Evolutionary conservation across 2,329 filamentous ascomycete species (phyloP), one percentile per base, ranked within the genome.

Genomic region (Hypoxylon sp.): DNA sequence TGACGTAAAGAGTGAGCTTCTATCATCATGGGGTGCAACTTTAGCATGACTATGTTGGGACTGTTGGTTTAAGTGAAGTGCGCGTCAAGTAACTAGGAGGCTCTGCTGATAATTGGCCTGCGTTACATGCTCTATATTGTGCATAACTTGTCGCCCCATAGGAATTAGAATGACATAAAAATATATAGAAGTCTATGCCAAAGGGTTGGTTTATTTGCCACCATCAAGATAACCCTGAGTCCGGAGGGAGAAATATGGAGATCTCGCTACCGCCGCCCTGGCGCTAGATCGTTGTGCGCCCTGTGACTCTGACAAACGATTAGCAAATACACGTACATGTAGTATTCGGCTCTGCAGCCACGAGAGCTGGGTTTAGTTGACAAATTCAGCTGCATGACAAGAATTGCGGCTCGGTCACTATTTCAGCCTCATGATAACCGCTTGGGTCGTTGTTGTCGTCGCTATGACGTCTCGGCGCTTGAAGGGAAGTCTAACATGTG

Each of bases 241-340:
- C 37, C n/a, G 27, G 11, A 37, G 17, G 37, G 32, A 53, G 47
- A 68, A 46, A 55, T 57, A 62, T 65, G 53, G 63, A 21, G 17
- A 64, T 50, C 42, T 69, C 64, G 67, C 53, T 69, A 69, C 67
- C 67, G 39, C 15, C 32, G 31, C 54, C 29, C 53, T 60, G 65
- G 68, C 39, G 52, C 47, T 29, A 42, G 35, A 50, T 31, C 29
- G 32, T 46, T 46, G 55, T 44, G 51, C 47, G 44, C 21, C 64
- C 37, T 59, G 17, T 61, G 15, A 59, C 68, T 44, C 68, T 70
- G 64, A 67, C 67, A 65, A 65, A 67, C 53, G 50, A 67, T 67
- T 67, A 53, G 37, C 61, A 64, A 67, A 70, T 56, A 21, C 51
- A 13, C 42, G 37, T 57, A 57, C 32, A 58, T 47, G 56, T 67